These are phyloP conservation scores for Hippophae rhamnoides DNA, from an alignment of 306 rosid species.

Conservation along the genomic window DNA sequence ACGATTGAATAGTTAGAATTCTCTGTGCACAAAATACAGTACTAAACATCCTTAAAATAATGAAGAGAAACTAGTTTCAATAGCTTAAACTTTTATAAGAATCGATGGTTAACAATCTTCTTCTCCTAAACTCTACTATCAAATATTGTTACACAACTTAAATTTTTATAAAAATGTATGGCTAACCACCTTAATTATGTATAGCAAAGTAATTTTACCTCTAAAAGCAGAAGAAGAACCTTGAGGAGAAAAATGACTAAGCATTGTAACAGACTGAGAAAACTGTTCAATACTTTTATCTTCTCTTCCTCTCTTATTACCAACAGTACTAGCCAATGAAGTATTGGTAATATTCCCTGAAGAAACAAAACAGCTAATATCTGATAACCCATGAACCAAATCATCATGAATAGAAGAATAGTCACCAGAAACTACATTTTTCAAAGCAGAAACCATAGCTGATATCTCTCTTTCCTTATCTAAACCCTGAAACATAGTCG, in stretches of 20 bases:
- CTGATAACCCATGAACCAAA: not conserved
- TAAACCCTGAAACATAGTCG: conserved; percentile 6
- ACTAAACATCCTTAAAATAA: too few species aligned
- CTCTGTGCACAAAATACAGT: too few species aligned
- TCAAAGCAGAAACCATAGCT: conserved; percentile 34
- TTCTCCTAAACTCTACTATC: too few species aligned
- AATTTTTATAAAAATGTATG: too few species aligned
- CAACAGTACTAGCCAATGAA: not conserved
- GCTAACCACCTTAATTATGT: too few species aligned
- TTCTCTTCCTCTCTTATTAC: conserved; percentile 22
- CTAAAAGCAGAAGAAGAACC: conserved; percentile 3
- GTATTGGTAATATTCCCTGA: not conserved
- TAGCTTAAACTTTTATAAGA: too few species aligned
- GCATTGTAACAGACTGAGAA: conserved; percentile 5
- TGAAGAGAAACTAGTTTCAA: too few species aligned
- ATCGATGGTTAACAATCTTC: too few species aligned
- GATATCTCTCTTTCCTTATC: conserved; percentile 37
- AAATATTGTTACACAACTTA: too few species aligned
- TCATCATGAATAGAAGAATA: not conserved
- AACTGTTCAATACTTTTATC: not conserved
- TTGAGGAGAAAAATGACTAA: conserved; percentile 5
- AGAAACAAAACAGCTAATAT: not conserved
- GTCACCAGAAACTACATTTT: conserved; percentile 30
- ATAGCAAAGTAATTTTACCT: not conserved
- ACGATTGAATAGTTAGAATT: not conserved